Percentiles rank a stretch among this genome's conserved stretches.
Conservation (phyloP, 495 filamentous ascomycete genomes). For the Hypoxylon lenormandii region DNA sequence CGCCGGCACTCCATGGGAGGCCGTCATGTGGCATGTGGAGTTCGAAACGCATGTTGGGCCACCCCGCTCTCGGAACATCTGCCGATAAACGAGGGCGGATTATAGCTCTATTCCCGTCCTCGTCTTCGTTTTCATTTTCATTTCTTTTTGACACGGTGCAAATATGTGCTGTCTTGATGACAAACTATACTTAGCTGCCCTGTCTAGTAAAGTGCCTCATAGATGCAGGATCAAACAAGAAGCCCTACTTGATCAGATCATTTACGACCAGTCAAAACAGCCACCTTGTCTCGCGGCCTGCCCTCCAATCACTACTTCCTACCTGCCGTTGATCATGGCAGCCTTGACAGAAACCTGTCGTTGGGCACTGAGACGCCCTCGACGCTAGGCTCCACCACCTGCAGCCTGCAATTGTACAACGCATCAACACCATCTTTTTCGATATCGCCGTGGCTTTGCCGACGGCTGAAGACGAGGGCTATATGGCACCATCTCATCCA, state of each 20-base stretch:
- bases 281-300: constrained; percentile 40
- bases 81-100: constrained; percentile 42
- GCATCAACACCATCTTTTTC: constrained; percentile 57
- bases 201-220: constrained; percentile 34
- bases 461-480: constrained; percentile 29
- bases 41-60: constrained; percentile 23
- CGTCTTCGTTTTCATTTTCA: not conserved
- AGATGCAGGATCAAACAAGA: constrained; percentile 41
- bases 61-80: constrained; percentile 47
- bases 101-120: constrained; percentile 14
- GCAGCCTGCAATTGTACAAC: constrained; percentile 61
- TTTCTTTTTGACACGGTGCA: constrained; percentile 19
- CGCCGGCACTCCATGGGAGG: constrained; percentile 37
- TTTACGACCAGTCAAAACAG: constrained; percentile 46
- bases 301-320: constrained; percentile 47
- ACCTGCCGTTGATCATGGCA: constrained; percentile 47
- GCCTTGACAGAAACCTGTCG: constrained; percentile 51
- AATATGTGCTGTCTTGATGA: constrained; percentile 27
- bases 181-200: constrained; percentile 18
- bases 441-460: constrained; percentile 38
- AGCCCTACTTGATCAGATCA: constrained; percentile 47
- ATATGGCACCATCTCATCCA: constrained; percentile 43
- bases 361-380: constrained; percentile 64
- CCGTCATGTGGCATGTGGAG: constrained; percentile 46
- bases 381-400: constrained; percentile 58